These are phyloP conservation scores for Schizopora paradoxa DNA, from an alignment of 1,284 basidiomycete species.

Conservation along the genomic window DNA sequence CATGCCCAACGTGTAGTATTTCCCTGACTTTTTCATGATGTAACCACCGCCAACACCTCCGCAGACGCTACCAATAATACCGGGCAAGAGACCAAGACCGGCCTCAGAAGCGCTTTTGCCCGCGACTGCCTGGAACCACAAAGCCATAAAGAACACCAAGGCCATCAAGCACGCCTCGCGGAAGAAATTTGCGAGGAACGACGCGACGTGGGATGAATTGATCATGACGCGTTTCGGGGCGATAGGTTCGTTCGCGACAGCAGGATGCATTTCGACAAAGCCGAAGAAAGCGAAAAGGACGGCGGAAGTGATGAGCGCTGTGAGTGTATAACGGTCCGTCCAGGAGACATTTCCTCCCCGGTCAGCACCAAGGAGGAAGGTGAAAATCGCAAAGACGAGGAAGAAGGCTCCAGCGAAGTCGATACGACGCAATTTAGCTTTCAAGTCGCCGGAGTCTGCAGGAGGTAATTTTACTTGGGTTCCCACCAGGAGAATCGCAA, in stretches of 20 bases:
- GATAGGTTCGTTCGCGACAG: slow-evolving; percentile 50
- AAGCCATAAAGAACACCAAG: slow-evolving; percentile 47
- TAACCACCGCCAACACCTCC: slow-evolving; percentile 50
- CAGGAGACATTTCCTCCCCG: slow-evolving; percentile 56
- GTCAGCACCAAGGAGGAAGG: slow-evolving; percentile 53
- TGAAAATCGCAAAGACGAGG: slow-evolving; percentile 46
- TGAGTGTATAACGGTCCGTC: slow-evolving; percentile 35
- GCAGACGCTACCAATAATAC: slow-evolving; percentile 39
- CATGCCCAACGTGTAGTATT: slow-evolving; percentile 47
- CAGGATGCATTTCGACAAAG: slow-evolving; percentile 31
- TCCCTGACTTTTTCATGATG: slow-evolving; percentile 52
- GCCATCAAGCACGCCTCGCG: slow-evolving; percentile 39
- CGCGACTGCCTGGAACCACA: slow-evolving; percentile 54
- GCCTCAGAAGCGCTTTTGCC: slow-evolving; percentile 41
- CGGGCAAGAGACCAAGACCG: slow-evolving; percentile 46
- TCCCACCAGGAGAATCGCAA: slow-evolving; percentile 46
- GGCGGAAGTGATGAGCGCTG: slow-evolving; percentile 22
- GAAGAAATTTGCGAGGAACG: slow-evolving; percentile 56
- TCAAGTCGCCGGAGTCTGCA: slow-evolving; percentile 32
- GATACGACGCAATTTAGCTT: slow-evolving; percentile 46
- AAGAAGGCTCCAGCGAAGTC: slow-evolving; percentile 52
- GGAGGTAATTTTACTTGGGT: slow-evolving; percentile 44
- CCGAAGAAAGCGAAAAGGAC: slow-evolving; percentile 25
- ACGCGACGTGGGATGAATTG: slow-evolving; percentile 44
- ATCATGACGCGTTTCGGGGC: slow-evolving; percentile 49